A percentile compares a stretch with the other conserved stretches of the same genome.
Evolutionary conservation across 2,329 filamentous ascomycete genomes (phyloP).

Genomic region (Esteya vermicola): DNA sequence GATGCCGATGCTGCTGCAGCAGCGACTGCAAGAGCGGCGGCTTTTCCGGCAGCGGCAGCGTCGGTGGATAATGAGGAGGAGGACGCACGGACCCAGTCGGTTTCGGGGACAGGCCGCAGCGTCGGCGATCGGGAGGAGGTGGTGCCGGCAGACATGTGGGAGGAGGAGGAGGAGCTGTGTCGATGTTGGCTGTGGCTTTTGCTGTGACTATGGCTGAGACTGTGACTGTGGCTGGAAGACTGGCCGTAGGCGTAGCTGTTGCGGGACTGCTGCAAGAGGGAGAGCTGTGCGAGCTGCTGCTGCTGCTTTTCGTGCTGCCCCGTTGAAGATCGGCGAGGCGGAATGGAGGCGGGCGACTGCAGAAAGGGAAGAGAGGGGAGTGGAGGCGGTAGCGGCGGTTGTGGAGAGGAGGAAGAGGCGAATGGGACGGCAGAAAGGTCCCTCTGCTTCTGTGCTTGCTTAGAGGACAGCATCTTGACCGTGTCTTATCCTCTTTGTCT

Average conservation of each 20-base stretch:
- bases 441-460: constrained; percentile 1
- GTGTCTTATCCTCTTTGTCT: too few species aligned
- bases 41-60: too few species aligned
- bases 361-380: constrained; percentile 17
- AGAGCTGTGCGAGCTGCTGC: constrained; percentile 5
- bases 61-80: too few species aligned
- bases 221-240: neutral
- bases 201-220: constrained; percentile 1
- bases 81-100: constrained; percentile 41
- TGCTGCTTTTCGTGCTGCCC: constrained; percentile 23
- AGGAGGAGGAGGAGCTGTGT: constrained; percentile 3
- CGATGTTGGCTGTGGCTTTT: constrained; percentile 1
- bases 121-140: constrained; percentile 10
- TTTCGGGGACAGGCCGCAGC: constrained; percentile 43
- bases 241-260: too few species aligned
- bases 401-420: constrained; percentile 3
- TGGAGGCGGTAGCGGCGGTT: constrained; percentile 1
- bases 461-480: neutral
- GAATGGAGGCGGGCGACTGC: constrained; percentile 51
- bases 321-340: constrained; percentile 58
- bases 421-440: constrained; percentile 11
- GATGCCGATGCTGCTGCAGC: too few species aligned
- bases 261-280: neutral
- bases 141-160: constrained; percentile 14
- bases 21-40: too few species aligned